Evolutionary conservation across 495 filamentous ascomycete genomes (phyloP), one percentile per base, ranked within the genome.

Genomic region (Trichoderma virens): DNA sequence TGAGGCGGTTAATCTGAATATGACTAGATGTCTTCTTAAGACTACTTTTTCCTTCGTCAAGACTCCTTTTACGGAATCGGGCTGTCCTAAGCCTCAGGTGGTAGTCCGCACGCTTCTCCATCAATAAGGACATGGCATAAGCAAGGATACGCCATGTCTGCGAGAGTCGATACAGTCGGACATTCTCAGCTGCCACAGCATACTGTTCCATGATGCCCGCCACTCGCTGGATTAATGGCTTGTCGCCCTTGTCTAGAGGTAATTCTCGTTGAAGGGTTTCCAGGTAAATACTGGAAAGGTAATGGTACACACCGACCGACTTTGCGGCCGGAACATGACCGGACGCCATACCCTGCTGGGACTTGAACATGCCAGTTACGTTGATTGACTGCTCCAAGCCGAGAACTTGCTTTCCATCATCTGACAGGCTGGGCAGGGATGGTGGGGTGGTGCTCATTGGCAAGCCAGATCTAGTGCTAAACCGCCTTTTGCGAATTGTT

Each of bases 101-200:
- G 62, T 87, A 83, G 60, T 83, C 79, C 2, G 82, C 83, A 64
- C 85, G 82, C 30, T 79, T 73, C 23, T 78, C 74, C 1, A 91
- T 78, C 51, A 91, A 80, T 63, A 89, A 75, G 20, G 82, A 70
- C 51, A 88, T 79, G 27, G 84, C 83, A 64, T 82, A 86, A 25
- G 82, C 85, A 20, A 91, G 71, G 35, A 91, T 81, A 39, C 85
- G 85, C 89, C 89, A 92, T 4, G 88, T 90, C 69, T 91, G 89
- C 8, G 89, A 86, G 14, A 91, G 74, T 16, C 85, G 84, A 68
- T 84, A 82, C 64, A 85, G 77, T 30, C 82, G 82, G 30, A 82
- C 76, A 18, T 79, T 77, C 66, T 88, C 84, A 5, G 88, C 84
- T 60, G 84, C 78, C 60, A 73, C 76, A 13, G 88, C 88, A 74